Conservation (phyloP, 179 eudicot genomes). For the Kewa caespitosa region DNA sequence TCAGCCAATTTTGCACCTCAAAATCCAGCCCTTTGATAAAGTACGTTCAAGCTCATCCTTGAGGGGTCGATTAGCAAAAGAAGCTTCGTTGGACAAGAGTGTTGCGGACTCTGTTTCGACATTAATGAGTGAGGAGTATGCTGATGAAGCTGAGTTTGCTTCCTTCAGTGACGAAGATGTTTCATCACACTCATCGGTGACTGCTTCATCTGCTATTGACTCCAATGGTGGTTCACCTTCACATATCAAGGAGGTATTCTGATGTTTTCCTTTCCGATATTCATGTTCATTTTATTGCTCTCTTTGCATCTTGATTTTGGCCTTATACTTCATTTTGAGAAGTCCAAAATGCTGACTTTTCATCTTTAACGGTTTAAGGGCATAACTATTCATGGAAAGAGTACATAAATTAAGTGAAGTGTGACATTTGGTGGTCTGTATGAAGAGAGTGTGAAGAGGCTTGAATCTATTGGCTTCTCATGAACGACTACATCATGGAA, state of each 20-base stretch:
- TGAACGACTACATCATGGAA: too few relatives aligned
- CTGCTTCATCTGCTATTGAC: conserved; percentile 50
- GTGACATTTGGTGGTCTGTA: too few relatives aligned
- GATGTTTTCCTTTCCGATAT: not conserved
- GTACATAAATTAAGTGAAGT: too few relatives aligned
- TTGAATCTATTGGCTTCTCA: too few relatives aligned
- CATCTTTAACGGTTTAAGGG: too few relatives aligned
- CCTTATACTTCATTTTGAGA: not conserved
- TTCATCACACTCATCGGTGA: conserved; percentile 73
- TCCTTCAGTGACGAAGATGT: conserved; percentile 73
- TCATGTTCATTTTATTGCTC: not conserved
- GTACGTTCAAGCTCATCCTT: conserved; percentile 46
- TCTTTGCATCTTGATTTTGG: too few relatives aligned
- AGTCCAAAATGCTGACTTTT: too few relatives aligned
- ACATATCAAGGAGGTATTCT: conserved; percentile 50
- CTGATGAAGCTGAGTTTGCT: conserved; percentile 80
- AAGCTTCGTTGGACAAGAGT: conserved; percentile 56
- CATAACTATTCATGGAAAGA: too few relatives aligned
- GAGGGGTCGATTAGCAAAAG: conserved; percentile 47
- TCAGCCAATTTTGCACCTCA: conserved; percentile 65
- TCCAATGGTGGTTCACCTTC: conserved; percentile 49
- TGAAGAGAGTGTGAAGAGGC: too few relatives aligned
- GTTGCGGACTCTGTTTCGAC: conserved; percentile 62
- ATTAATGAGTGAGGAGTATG: conserved; percentile 70
- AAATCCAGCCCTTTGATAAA: conserved; percentile 60